Percentiles rank a stretch among this genome's conserved stretches.
phyloP scores from a whole-genome alignment of 2,329 filamentous ascomycete genomes.

The Monilinia polystroma region DNA sequence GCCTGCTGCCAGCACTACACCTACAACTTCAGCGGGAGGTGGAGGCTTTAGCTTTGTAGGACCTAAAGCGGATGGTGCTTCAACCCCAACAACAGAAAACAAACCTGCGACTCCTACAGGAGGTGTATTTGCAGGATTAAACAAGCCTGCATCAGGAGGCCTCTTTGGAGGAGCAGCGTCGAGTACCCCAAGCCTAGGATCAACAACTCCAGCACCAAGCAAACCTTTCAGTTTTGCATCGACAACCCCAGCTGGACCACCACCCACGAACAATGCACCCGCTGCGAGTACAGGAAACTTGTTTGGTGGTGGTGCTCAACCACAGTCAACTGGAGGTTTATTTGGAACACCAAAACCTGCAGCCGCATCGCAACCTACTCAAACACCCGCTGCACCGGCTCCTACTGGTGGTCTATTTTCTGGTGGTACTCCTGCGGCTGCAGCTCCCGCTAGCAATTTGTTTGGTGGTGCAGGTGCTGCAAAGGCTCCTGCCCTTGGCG shows the following conservation, averaged over 20 bases:
- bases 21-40: constrained; percentile 15
- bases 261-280: constrained; percentile 33
- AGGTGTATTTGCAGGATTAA: constrained; percentile 20
- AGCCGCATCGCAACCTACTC: constrained; percentile 15
- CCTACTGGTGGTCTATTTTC: constrained; percentile 17
- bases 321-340: constrained; percentile 13
- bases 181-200: constrained; percentile 27
- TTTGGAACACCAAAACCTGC: constrained; percentile 22
- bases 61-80: constrained; percentile 20
- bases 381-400: constrained; percentile 16
- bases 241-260: constrained; percentile 39
- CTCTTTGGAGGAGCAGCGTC: constrained; percentile 32
- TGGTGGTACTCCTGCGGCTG: constrained; percentile 14
- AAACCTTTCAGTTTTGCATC: constrained; percentile 28
- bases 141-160: constrained; percentile 19
- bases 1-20: constrained; percentile 17
- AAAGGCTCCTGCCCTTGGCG: constrained; percentile 15
- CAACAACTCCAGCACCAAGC: constrained; percentile 30
- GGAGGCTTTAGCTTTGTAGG: constrained; percentile 28
- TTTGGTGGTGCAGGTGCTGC: constrained; percentile 19
- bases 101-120: constrained; percentile 24
- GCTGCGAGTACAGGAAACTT: constrained; percentile 26
- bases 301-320: constrained; percentile 26
- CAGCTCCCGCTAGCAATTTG: constrained; percentile 17
- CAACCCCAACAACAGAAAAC: constrained; percentile 28